phyloP scores from a whole-genome alignment of 2,329 filamentous ascomycete species.

The Diaporthe australafricana region DNA sequence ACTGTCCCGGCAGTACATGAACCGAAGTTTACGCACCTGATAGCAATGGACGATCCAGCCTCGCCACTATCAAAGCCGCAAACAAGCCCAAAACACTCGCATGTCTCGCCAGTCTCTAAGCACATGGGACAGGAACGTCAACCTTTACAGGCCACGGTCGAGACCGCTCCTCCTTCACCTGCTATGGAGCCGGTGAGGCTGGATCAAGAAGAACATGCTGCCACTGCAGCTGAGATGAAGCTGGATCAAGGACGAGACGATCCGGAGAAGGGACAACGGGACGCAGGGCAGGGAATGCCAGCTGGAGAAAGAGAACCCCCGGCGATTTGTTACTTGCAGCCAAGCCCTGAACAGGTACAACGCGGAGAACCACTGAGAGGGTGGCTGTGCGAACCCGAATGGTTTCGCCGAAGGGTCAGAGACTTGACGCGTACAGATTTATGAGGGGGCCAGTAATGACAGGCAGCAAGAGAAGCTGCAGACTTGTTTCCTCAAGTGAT shows the following conservation, averaged over 20 bases:
- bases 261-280: background rate
- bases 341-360: background rate
- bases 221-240: too few species aligned
- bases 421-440: background rate
- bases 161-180: constrained; percentile 2
- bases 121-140: too few species aligned
- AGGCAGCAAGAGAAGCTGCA: background rate
- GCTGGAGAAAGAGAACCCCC: background rate
- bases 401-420: background rate
- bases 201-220: background rate
- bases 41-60: too few species aligned
- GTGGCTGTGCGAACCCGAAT: constrained; percentile 4
- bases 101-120: background rate
- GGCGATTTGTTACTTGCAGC: background rate
- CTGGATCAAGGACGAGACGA: too few species aligned
- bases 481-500: background rate
- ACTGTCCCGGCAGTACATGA: background rate
- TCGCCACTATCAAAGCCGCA: background rate
- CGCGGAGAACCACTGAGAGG: background rate
- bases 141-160: constrained; percentile 1
- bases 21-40: background rate
- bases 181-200: background rate
- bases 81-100: background rate
- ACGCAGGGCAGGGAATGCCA: too few species aligned
- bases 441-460: background rate